phyloP scores from a whole-genome alignment of 169 alveolate species.

The Cardiosporidium cionae region DNA sequence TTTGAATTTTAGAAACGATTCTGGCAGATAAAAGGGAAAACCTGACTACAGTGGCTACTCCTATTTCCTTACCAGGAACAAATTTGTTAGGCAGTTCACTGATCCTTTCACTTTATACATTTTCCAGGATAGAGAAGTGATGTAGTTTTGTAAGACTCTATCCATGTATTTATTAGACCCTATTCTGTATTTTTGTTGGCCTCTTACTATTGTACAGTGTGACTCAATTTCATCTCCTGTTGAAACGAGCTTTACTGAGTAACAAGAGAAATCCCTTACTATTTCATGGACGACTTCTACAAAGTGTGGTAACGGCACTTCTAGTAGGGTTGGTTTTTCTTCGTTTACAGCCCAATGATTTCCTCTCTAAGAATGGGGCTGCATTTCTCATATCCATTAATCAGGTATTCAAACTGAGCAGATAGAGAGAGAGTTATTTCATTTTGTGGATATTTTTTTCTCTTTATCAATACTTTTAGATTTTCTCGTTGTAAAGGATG shows the following conservation, averaged over 20 bases:
- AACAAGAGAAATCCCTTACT: conserved; percentile 28
- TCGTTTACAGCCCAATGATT: conserved; percentile 7
- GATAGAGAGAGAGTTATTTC: not conserved
- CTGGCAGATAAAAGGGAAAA: too few relatives aligned
- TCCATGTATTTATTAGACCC: too few relatives aligned
- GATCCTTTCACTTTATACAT: too few relatives aligned
- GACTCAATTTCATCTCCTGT: conserved; percentile 9
- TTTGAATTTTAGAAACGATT: too few relatives aligned
- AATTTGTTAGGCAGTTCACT: too few relatives aligned
- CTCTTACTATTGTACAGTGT: too few relatives aligned
- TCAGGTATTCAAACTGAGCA: conserved; percentile 9
- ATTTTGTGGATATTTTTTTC: not conserved
- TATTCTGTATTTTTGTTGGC: too few relatives aligned
- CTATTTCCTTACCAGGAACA: too few relatives aligned
- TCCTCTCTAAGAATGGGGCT: conserved; percentile 32
- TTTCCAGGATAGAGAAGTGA: too few relatives aligned
- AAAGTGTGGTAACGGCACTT: conserved; percentile 21
- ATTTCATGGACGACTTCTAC: conserved; percentile 27
- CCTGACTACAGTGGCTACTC: too few relatives aligned
- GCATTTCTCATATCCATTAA: conserved; percentile 18
- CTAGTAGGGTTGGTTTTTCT: conserved; percentile 23
- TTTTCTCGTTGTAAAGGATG: not conserved
- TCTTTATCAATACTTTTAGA: too few relatives aligned
- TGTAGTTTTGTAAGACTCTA: too few relatives aligned
- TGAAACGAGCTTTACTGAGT: conserved; percentile 18